Evolutionary conservation across 495 filamentous ascomycete genomes (phyloP).

Genomic region (Xanthoparmelia taractica): DNA sequence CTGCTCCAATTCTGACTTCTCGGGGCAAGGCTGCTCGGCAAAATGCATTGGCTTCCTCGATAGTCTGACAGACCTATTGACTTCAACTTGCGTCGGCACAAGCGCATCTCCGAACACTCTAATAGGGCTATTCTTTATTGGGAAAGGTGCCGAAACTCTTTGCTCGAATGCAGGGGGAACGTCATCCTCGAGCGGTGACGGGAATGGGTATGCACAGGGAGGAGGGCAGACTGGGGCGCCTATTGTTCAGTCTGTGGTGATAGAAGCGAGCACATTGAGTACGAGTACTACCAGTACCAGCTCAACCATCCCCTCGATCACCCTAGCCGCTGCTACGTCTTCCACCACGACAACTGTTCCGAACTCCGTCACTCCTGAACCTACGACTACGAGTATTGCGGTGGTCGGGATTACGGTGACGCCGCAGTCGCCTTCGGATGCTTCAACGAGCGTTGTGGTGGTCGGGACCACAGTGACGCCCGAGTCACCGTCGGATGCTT

Average conservation of each 20-base stretch:
- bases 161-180: slow-evolving; percentile 23
- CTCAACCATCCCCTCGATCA: neutral
- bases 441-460: neutral
- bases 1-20: slow-evolving; percentile 32
- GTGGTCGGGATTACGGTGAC: neutral
- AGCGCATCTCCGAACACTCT: slow-evolving; percentile 26
- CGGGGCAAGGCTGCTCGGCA: slow-evolving; percentile 25
- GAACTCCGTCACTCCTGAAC: slow-evolving; percentile 2
- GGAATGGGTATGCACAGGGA: neutral
- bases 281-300: slow-evolving; percentile 1
- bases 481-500: neutral
- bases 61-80: slow-evolving; percentile 22
- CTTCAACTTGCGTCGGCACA: slow-evolving; percentile 26
- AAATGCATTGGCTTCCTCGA: slow-evolving; percentile 30
- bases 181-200: neutral
- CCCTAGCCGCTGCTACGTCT: neutral
- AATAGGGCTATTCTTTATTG: slow-evolving; percentile 27
- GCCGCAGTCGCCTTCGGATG: neutral
- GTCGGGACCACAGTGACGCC: neutral
- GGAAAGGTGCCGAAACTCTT: slow-evolving; percentile 20
- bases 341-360: neutral
- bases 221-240: neutral
- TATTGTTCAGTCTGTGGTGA: neutral
- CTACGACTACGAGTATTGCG: slow-evolving; percentile 7
- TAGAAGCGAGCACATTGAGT: neutral